Conservation (phyloP, 805 yeast genomes). For the Suhomyces canberraensis region DNA sequence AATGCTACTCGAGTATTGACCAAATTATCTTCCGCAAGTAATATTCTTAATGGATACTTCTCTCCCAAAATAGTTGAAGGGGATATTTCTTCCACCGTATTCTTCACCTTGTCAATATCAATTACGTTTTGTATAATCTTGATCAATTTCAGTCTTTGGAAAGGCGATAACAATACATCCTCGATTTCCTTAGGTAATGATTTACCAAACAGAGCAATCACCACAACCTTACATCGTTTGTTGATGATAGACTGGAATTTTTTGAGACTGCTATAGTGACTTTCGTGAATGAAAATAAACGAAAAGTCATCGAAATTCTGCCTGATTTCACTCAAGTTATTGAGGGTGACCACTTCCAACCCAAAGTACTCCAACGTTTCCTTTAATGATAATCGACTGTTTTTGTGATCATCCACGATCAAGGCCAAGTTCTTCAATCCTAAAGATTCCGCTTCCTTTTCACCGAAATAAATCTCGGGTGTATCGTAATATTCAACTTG, state of each 20-base stretch:
- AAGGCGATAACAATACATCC: slow-evolving; percentile 26
- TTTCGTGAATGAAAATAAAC: slow-evolving; percentile 21
- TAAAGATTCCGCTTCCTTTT: slow-evolving; percentile 9
- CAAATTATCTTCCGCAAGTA: slow-evolving; percentile 56
- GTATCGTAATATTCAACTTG: slow-evolving; percentile 24
- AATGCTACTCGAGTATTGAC: slow-evolving; percentile 49
- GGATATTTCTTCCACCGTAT: not conserved
- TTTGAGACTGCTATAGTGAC: slow-evolving; percentile 12
- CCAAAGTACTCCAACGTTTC: slow-evolving; percentile 34
- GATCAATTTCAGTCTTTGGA: slow-evolving; percentile 23
- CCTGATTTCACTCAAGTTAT: slow-evolving; percentile 13
- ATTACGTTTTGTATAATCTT: slow-evolving; percentile 3
- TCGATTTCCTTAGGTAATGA: slow-evolving; percentile 20
- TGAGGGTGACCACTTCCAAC: slow-evolving; percentile 24
- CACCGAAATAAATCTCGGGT: slow-evolving; percentile 15
- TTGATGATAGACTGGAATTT: slow-evolving; percentile 3
- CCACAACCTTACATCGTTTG: slow-evolving; percentile 14
- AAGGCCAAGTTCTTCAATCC: slow-evolving; percentile 19
- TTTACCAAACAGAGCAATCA: slow-evolving; percentile 30
- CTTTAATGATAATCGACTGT: slow-evolving; percentile 29
- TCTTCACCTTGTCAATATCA: not conserved
- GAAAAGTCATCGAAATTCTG: slow-evolving; percentile 9
- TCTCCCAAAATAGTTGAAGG: slow-evolving; percentile 7
- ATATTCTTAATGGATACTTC: slow-evolving; percentile 40
- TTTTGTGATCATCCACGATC: slow-evolving; percentile 29